A percentile compares a stretch with the other conserved stretches of the same genome.
Evolutionary conservation across 2,329 filamentous ascomycete genomes (phyloP).

Genomic region (Aspergillus fructus): DNA sequence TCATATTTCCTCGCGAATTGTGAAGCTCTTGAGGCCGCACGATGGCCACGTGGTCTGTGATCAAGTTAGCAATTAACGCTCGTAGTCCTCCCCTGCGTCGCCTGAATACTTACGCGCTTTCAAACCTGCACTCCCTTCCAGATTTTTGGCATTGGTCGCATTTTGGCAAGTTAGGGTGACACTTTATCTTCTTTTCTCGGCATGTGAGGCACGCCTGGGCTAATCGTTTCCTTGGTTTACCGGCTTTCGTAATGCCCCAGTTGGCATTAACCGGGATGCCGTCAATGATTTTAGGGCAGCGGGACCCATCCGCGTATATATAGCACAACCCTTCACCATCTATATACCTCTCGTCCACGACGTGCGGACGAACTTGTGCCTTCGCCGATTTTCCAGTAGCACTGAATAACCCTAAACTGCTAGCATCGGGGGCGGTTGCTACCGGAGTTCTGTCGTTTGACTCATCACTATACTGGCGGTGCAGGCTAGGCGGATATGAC

Average conservation of each 20-base stretch:
- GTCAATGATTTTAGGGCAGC: conserved; percentile 80
- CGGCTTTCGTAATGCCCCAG: conserved; percentile 92
- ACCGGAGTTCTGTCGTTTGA: conserved; percentile 17
- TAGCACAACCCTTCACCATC: conserved; percentile 79
- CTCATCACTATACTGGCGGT: conserved; percentile 16
- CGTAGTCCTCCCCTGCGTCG: background rate
- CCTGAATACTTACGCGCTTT: conserved; percentile 70
- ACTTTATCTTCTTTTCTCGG: conserved; percentile 97
- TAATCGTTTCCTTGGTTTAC: conserved; percentile 85
- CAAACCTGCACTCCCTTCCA: conserved; percentile 78
- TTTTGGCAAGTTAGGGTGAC: conserved; percentile 81
- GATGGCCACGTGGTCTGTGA: conserved; percentile 35
- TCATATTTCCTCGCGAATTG: conserved; percentile 24
- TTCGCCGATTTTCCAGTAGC: conserved; percentile 12
- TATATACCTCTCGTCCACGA: conserved; percentile 49
- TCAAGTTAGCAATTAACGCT: background rate
- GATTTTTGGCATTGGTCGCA: conserved; percentile 93
- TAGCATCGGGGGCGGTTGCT: conserved; percentile 7
- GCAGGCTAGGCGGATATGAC: conserved; percentile 19
- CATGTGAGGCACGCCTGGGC: conserved; percentile 93
- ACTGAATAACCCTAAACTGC: conserved; percentile 1
- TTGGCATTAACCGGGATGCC: conserved; percentile 85
- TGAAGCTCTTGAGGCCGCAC: conserved; percentile 26
- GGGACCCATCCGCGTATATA: conserved; percentile 80
- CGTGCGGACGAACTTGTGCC: conserved; percentile 28